Evolutionary conservation across 306 rosid genomes (phyloP).

Genomic region (Vicia villosa): DNA sequence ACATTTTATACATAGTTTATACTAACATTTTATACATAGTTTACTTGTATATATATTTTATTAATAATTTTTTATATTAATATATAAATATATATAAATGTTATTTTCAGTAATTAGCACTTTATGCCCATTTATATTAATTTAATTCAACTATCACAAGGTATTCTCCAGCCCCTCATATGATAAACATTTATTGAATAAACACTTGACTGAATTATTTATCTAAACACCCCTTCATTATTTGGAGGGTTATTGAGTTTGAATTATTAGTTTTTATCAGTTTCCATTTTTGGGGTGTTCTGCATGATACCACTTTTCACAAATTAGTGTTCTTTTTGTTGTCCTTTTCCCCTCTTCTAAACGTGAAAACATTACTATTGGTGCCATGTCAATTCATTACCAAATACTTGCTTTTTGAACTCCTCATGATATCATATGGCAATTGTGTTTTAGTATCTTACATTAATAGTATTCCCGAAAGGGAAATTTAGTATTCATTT

Average conservation of each 20-base stretch:
- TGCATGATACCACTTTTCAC: not conserved
- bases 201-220: not conserved
- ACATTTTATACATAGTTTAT: no score
- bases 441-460: not conserved
- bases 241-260: not conserved
- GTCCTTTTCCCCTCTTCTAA: not conserved
- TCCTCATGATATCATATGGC: not conserved
- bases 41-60: no score
- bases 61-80: no score
- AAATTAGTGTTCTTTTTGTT: not conserved
- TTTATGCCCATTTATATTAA: no score
- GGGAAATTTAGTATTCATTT: no score
- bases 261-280: not conserved
- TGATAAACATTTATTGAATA: no score
- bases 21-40: no score
- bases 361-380: not conserved
- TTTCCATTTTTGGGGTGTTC: not conserved
- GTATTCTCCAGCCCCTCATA: no score
- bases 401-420: not conserved
- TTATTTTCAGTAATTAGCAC: no score
- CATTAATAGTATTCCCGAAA: no score
- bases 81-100: no score
- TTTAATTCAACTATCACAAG: no score
- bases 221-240: not conserved
- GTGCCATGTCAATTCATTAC: not conserved